phyloP scores from a whole-genome alignment of 352 stramenopile species.

The Labyrinthula sp. region DNA sequence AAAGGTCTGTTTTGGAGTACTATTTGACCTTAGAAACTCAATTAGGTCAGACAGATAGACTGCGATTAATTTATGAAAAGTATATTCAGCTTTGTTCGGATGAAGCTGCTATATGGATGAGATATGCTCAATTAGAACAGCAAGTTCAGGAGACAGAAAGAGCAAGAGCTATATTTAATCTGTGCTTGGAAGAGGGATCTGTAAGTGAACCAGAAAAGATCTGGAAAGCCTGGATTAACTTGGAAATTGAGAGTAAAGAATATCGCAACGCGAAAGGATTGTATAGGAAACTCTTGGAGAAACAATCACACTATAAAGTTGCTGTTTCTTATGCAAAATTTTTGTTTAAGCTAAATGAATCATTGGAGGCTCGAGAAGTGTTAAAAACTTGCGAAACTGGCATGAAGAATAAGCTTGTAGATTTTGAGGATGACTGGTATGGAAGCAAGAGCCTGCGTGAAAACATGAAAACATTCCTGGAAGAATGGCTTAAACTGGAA shows the following conservation, averaged over 20 bases:
- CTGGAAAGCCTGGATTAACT: conserved; percentile 98
- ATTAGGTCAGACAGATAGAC: conserved; percentile 82
- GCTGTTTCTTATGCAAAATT: conserved; percentile 73
- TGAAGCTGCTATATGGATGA: conserved; percentile 35
- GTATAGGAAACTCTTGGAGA: conserved; percentile 83
- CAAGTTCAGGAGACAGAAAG: conserved; percentile 77
- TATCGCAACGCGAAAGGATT: conserved; percentile 54
- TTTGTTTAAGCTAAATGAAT: conserved; percentile 42
- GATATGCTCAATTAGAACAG: conserved; percentile 82
- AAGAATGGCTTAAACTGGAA: conserved; percentile 31
- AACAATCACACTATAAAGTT: conserved; percentile 89
- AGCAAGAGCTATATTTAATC: conserved; percentile 77
- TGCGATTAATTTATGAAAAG: conserved; percentile 56
- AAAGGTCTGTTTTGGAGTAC: conserved; percentile 65
- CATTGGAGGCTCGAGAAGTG: conserved; percentile 20
- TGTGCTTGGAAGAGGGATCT: conserved; percentile 72
- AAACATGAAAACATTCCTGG: not conserved
- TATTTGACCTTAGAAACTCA: conserved; percentile 87
- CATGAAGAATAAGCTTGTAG: conserved; percentile 41
- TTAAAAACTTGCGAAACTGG: conserved; percentile 16
- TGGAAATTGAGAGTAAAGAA: conserved; percentile 67
- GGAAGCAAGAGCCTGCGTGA: conserved; percentile 9
- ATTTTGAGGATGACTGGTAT: conserved; percentile 39
- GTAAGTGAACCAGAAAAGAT: conserved; percentile 95
- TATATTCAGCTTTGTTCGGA: conserved; percentile 48